A percentile compares a stretch with the other conserved stretches of the same genome.
These are phyloP conservation scores for Claviceps sp. DNA, from an alignment of 2,329 filamentous ascomycete genomes.

Conservation along the genomic window DNA sequence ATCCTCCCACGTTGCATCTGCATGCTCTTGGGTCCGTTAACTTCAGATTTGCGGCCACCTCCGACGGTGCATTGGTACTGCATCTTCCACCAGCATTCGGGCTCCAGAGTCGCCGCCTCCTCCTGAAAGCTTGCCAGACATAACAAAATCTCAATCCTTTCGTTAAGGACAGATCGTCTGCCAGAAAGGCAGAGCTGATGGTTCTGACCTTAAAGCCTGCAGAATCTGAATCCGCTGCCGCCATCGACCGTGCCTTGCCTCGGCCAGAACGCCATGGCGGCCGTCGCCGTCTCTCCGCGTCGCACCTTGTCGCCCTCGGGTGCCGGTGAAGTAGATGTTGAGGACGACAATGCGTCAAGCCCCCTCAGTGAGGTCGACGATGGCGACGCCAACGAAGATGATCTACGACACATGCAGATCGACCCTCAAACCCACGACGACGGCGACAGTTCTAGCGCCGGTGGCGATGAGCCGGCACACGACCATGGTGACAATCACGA, in stretches of 20 bases:
- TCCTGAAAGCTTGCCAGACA: not conserved
- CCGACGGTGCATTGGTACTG: not conserved
- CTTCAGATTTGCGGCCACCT: slow-evolving; percentile 3
- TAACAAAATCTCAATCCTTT: not conserved
- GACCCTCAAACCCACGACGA: slow-evolving; percentile 20
- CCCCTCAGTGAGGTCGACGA: slow-evolving; percentile 89
- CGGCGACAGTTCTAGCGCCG: slow-evolving; percentile 17
- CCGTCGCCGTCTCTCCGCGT: slow-evolving; percentile 36
- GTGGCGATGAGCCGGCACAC: slow-evolving; percentile 12
- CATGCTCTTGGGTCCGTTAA: not conserved
- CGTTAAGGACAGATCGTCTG: not conserved
- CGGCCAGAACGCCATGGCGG: slow-evolving; percentile 30
- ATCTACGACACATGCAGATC: slow-evolving; percentile 44
- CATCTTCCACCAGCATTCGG: not conserved
- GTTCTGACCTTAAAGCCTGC: not conserved
- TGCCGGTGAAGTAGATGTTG: slow-evolving; percentile 30
- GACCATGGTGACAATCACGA: slow-evolving; percentile 13
- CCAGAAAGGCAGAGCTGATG: not conserved
- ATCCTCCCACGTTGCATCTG: not conserved
- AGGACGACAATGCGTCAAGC: slow-evolving; percentile 68
- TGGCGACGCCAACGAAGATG: slow-evolving; percentile 56
- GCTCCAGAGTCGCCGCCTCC: not conserved
- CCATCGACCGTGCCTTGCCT: slow-evolving; percentile 9
- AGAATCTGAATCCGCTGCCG: not conserved
- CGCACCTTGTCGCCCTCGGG: slow-evolving; percentile 32